Evolutionary conservation across 106 monocot species (phyloP).

Genomic region (Phalaenopsis aphrodite): DNA sequence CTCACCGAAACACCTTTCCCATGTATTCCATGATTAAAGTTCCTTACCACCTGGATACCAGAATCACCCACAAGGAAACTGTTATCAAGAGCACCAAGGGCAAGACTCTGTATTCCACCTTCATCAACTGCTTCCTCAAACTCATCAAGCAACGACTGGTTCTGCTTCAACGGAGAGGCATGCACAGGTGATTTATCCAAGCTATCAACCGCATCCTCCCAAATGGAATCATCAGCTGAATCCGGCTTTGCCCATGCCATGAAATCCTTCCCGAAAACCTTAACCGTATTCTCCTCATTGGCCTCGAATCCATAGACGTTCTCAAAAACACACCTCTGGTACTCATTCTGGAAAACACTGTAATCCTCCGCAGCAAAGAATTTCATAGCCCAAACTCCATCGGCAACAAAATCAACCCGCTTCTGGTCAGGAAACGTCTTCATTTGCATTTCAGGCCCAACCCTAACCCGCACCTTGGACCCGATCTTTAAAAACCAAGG

Average conservation of each 20-base stretch:
- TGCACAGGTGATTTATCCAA: slow-evolving; percentile 32
- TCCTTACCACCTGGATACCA: slow-evolving; percentile 78
- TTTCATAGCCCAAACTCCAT: slow-evolving; percentile 90
- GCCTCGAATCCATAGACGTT: slow-evolving; percentile 62
- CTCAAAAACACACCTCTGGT: slow-evolving; percentile 64
- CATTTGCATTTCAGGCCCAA: slow-evolving; percentile 61
- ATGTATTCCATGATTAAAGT: slow-evolving; percentile 80
- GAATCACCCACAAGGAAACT: slow-evolving; percentile 80
- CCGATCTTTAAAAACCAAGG: slow-evolving; percentile 72
- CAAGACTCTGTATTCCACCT: slow-evolving; percentile 59
- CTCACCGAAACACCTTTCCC: slow-evolving; percentile 73
- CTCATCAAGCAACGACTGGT: neutral
- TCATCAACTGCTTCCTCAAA: slow-evolving; percentile 7
- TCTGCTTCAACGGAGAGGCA: slow-evolving; percentile 23
- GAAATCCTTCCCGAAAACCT: slow-evolving; percentile 86
- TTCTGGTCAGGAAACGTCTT: slow-evolving; percentile 70
- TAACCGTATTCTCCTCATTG: slow-evolving; percentile 45
- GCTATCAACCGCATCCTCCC: slow-evolving; percentile 80
- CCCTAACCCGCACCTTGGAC: slow-evolving; percentile 42
- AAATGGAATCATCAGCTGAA: slow-evolving; percentile 67
- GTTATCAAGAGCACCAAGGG: slow-evolving; percentile 81
- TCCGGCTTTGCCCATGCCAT: slow-evolving; percentile 81
- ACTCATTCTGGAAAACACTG: slow-evolving; percentile 36
- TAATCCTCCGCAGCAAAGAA: slow-evolving; percentile 38
- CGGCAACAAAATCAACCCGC: slow-evolving; percentile 82